Conservation (phyloP, 306 rosid genomes). For the Oemleria cerasiformis region DNA sequence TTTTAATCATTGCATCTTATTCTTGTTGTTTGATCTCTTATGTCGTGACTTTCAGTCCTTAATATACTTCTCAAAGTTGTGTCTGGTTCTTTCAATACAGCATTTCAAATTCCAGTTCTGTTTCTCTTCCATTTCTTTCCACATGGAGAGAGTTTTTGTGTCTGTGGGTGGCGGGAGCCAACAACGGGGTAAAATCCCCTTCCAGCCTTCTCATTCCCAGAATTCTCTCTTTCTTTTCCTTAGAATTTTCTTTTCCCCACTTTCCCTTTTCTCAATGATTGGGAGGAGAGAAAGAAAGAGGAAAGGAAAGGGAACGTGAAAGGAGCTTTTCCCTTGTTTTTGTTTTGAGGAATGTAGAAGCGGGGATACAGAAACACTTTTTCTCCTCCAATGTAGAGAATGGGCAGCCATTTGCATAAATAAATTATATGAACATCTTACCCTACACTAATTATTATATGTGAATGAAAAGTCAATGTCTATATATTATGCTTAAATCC, state of each 20-base stretch:
- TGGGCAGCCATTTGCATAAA: constrained; percentile 6
- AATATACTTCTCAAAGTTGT: neutral
- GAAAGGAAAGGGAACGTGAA: neutral
- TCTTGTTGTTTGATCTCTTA: neutral
- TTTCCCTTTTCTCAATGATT: neutral
- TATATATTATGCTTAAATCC: neutral
- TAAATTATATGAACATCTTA: neutral
- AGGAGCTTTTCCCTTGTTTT: neutral
- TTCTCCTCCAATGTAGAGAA: constrained; percentile 5
- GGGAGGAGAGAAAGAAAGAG: neutral
- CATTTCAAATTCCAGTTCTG: neutral
- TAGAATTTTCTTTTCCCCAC: neutral
- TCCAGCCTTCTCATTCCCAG: neutral
- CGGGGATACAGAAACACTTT: neutral
- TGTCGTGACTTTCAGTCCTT: neutral
- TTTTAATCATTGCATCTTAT: constrained; percentile 15
- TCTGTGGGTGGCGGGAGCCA: neutral
- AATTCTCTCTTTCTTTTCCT: neutral
- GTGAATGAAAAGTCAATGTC: neutral
- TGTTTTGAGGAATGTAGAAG: neutral
- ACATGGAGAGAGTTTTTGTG: neutral
- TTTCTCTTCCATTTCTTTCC: neutral
- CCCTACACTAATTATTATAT: neutral
- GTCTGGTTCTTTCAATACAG: neutral
- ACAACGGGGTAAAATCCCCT: neutral